These are phyloP conservation scores for Claviceps sp. DNA, from an alignment of 2,329 filamentous ascomycete genomes.

Conservation along the genomic window DNA sequence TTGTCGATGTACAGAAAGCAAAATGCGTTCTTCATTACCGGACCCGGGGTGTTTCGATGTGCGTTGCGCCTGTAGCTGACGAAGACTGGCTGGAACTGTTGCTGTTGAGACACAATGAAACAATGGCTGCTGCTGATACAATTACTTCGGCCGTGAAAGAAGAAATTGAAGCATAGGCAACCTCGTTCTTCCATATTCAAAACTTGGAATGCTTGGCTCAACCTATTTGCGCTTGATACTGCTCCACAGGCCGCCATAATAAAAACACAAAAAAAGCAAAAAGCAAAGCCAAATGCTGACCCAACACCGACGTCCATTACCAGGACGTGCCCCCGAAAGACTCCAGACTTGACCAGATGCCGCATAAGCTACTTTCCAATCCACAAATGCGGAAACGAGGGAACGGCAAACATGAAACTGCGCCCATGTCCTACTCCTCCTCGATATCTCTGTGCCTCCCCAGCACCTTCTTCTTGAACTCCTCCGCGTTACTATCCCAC, in stretches of 20 bases:
- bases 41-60: not conserved
- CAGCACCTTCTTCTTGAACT: conserved; percentile 70
- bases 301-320: conserved; percentile 17
- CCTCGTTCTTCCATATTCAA: not conserved
- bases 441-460: conserved; percentile 51
- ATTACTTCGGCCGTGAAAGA: not conserved
- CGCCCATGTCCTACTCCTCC: conserved; percentile 34
- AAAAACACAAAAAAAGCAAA: not conserved
- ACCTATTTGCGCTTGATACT: conserved; percentile 1
- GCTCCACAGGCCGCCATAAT: conserved; percentile 9
- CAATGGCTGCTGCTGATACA: not conserved
- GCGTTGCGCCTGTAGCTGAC: not conserved
- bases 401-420: not conserved
- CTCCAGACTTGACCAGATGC: conserved; percentile 21
- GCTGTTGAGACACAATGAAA: not conserved
- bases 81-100: not conserved
- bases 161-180: not conserved
- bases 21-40: not conserved
- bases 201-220: not conserved
- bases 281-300: conserved; percentile 14
- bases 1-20: not conserved
- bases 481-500: conserved; percentile 77
- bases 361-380: conserved; percentile 10
- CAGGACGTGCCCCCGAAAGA: conserved; percentile 20
- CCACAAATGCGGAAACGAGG: not conserved